Conservation (phyloP, 1,284 basidiomycete species). For the Austropuccinia psidii region DNA sequence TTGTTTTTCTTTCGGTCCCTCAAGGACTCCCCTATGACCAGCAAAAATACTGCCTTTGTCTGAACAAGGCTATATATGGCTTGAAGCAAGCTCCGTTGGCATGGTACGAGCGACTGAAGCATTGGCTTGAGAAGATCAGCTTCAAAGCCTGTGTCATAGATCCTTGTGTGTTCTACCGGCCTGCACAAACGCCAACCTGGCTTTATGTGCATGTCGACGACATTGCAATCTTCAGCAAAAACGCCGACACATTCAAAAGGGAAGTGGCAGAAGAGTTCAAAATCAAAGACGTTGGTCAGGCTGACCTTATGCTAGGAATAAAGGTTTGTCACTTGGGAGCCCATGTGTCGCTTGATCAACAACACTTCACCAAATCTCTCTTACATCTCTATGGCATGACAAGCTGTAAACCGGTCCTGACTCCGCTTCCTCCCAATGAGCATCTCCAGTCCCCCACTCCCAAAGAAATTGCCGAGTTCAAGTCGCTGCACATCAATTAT, state of each 20-base stretch:
- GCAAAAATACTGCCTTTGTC: no score
- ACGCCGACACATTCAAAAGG: no score
- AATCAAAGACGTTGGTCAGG: no score
- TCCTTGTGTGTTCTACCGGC: neutral
- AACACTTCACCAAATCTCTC: no score
- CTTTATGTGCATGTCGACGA: conserved; percentile 7
- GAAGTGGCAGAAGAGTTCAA: no score
- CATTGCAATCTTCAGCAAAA: neutral
- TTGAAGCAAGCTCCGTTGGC: neutral
- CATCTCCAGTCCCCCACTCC: no score
- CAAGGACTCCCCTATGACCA: neutral
- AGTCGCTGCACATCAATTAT: neutral
- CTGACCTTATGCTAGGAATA: no score
- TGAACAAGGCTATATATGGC: neutral
- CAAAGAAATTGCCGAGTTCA: neutral
- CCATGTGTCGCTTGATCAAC: no score
- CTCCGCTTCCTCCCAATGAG: no score
- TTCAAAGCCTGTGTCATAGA: neutral
- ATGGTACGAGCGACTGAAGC: neutral
- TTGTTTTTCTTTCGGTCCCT: neutral
- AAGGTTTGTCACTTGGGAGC: no score
- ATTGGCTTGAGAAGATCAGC: neutral
- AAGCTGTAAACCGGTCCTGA: no score
- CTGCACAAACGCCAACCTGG: neutral
- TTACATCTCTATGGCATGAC: no score